Conservation (phyloP, 306 rosid genomes). For the Trifolium subterraneum region DNA sequence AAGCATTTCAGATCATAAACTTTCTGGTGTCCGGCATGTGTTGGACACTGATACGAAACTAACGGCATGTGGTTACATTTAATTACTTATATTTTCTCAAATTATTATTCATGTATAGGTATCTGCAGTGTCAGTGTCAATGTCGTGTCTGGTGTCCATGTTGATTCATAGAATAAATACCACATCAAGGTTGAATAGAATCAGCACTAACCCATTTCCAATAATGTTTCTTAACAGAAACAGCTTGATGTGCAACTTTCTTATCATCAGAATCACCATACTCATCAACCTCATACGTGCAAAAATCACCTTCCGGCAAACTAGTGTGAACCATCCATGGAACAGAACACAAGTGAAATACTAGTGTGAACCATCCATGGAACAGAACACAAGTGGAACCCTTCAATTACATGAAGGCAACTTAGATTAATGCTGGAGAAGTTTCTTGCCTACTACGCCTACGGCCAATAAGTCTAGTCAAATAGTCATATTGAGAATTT, state of each 20-base stretch:
- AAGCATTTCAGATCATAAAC: not conserved
- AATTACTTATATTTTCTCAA: not conserved
- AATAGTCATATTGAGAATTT: not conserved
- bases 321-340: too few relatives aligned
- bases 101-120: not conserved
- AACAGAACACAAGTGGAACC: too few relatives aligned
- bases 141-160: not conserved
- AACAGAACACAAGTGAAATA: too few relatives aligned
- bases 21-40: not conserved
- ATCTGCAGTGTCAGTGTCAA: not conserved
- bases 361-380: too few relatives aligned
- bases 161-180: not conserved
- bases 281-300: constrained; percentile 78
- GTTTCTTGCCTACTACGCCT: too few relatives aligned
- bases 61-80: not conserved
- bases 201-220: constrained; percentile 92
- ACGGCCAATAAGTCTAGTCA: too few relatives aligned
- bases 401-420: too few relatives aligned
- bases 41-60: not conserved
- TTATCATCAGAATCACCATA: constrained; percentile 49
- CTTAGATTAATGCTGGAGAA: too few relatives aligned
- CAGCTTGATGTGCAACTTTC: constrained; percentile 59
- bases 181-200: constrained; percentile 52
- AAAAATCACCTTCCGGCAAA: constrained; percentile 81
- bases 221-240: constrained; percentile 86